Conservation (phyloP, 176 grass and related monocot genomes). For the Oryza officinalis region DNA sequence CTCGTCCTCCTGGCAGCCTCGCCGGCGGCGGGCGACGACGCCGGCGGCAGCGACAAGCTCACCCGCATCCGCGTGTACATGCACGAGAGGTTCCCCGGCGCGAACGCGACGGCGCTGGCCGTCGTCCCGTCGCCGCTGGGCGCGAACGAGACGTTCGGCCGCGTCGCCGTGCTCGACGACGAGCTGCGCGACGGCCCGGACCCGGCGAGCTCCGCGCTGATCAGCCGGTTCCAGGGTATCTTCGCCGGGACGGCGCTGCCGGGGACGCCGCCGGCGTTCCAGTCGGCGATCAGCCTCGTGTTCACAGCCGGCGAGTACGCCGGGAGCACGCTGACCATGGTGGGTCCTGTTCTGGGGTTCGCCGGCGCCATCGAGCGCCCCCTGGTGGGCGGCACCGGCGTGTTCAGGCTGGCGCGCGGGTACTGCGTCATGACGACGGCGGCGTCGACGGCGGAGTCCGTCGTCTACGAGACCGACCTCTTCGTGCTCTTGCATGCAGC, state of each 20-base stretch:
- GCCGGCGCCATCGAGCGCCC: not conserved
- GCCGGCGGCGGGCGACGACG: not conserved
- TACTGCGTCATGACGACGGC: not conserved
- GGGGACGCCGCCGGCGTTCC: not conserved
- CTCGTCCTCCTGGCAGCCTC: not conserved
- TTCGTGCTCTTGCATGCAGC: not conserved
- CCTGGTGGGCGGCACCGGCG: slow-evolving; percentile 28
- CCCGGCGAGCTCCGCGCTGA: not conserved
- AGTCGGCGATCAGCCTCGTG: not conserved
- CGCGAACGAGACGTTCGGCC: slow-evolving; percentile 9
- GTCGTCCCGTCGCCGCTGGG: not conserved
- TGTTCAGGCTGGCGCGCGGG: slow-evolving; percentile 33
- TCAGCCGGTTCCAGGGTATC: slow-evolving; percentile 11
- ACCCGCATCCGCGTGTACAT: slow-evolving; percentile 30
- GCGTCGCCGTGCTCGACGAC: slow-evolving; percentile 11
- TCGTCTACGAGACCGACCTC: slow-evolving; percentile 3
- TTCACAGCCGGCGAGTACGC: slow-evolving; percentile 27
- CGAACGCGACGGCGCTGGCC: not conserved
- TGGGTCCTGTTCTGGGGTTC: not conserved
- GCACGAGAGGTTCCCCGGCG: slow-evolving; percentile 22
- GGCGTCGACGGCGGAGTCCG: not conserved
- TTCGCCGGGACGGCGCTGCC: not conserved
- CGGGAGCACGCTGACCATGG: slow-evolving; percentile 24
- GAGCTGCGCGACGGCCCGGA: slow-evolving; percentile 13
- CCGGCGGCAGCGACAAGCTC: not conserved